Conservation (phyloP, 2,329 filamentous ascomycete genomes). For the Cladosporium sp. region DNA sequence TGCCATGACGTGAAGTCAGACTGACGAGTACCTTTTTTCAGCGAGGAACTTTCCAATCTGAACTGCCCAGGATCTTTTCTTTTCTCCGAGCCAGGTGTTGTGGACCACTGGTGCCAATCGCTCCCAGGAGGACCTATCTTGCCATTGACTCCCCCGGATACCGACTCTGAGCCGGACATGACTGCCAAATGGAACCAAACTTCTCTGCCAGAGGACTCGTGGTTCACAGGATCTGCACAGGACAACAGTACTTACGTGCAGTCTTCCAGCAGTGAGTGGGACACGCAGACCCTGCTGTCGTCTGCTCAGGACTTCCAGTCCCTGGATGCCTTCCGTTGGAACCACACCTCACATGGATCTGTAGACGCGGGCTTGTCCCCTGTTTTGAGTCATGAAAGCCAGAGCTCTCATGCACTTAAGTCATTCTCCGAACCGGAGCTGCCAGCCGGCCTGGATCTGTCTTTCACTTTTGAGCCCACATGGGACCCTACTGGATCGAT, state of each 20-base stretch:
- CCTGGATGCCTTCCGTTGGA: constrained; percentile 18
- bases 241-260: constrained; percentile 29
- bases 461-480: constrained; percentile 16
- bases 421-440: constrained; percentile 28
- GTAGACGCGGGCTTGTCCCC: constrained; percentile 38
- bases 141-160: constrained; percentile 35
- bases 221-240: constrained; percentile 28
- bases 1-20: constrained; percentile 21
- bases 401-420: constrained; percentile 34
- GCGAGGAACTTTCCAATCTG: constrained; percentile 31
- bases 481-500: constrained; percentile 8
- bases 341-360: constrained; percentile 27
- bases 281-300: constrained; percentile 19
- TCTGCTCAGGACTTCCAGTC: constrained; percentile 15
- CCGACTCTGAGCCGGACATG: constrained; percentile 36
- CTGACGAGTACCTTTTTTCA: constrained; percentile 31
- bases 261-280: constrained; percentile 27
- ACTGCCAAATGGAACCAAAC: constrained; percentile 29
- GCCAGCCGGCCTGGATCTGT: constrained; percentile 15
- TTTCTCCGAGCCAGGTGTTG: constrained; percentile 33
- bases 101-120: constrained; percentile 35
- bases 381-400: constrained; percentile 38
- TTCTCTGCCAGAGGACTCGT: constrained; percentile 31
- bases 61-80: constrained; percentile 31
- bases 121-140: constrained; percentile 26